Conservation (phyloP, 345 rosid species). For the Citrus medica region DNA sequence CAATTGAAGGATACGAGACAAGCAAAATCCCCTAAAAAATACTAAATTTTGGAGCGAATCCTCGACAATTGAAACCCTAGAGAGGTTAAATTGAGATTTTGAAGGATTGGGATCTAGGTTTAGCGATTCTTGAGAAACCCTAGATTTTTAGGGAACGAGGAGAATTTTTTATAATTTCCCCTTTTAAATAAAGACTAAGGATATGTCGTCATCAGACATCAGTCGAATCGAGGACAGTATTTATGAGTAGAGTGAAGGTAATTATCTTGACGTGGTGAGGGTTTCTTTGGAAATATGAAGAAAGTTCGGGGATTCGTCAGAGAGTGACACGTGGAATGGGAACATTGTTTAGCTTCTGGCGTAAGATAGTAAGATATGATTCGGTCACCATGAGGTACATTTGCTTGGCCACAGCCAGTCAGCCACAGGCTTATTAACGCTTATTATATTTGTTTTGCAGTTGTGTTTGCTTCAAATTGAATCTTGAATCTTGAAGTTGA, state of each 20-base stretch:
- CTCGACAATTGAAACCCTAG: not conserved
- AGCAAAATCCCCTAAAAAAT: not conserved
- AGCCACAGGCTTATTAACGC: no score
- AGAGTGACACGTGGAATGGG: not conserved
- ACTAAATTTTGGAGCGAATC: not conserved
- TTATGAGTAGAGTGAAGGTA: not conserved
- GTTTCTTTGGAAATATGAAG: not conserved
- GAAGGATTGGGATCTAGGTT: not conserved
- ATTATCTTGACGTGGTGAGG: not conserved
- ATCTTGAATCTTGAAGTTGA: no score
- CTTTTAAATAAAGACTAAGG: not conserved
- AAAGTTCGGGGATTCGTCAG: not conserved
- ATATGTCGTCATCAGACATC: not conserved
- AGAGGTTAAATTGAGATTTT: not conserved
- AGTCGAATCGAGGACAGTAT: not conserved
- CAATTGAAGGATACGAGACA: not conserved
- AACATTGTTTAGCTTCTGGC: no score
- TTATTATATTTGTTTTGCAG: no score
- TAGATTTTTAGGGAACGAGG: not conserved
- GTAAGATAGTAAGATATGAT: no score
- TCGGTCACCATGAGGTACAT: no score
- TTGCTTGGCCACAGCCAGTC: no score
- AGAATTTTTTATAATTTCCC: not conserved
- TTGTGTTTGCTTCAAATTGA: no score
- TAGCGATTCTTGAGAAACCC: slow-evolving; percentile 9